Evolutionary conservation across 2,329 filamentous ascomycete species (phyloP), one percentile per base, ranked within the genome.

Genomic region (Tolypocladium capitatum): DNA sequence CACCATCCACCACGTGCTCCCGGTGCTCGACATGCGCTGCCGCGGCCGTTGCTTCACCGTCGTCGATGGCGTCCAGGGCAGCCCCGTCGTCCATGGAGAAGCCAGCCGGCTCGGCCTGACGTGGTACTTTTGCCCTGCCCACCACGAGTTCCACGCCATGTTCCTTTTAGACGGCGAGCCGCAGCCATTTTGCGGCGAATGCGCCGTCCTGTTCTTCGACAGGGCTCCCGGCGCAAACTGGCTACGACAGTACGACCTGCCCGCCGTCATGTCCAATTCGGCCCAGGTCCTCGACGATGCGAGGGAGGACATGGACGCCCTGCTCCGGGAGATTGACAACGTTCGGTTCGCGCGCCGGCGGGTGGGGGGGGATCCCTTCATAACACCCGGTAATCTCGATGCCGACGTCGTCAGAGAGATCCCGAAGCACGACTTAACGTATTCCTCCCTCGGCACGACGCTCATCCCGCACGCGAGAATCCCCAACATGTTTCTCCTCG

Each of bases 181-280:
- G 1, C 63, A 66, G 43, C 63, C 63, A 1, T 45, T 50, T 3
- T 66, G 62, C 31, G 63, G 62, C 51, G 63, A 65, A 46, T 66
- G 63, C 36, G 58, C 63, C 20, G 56, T 56, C 18, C 42, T 63
- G 8, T 64, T 58, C 51, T 63, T 54, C 43, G 21, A 54, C 41
- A 27, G 44, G 4, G 27, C 44, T 11, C 34, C 45, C n/a, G 16
- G 34, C 6, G 54, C 51, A 2, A 14, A 41, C 21, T 64, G 61
- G 61, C 11, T 56, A 21, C 49, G 40, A 6, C 32, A 28, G 1
- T 40, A 48, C 3, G 63, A 65, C 42, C 2, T 52, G 1, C 9
- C 30, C 5, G 43, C 47, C 21, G 20, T 38, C 28, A 45, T 54
- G 34, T 46, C 45, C 9, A 46, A 51, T 30, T 24, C 43, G 2